phyloP scores from a whole-genome alignment of 164 flowering plant species.

The Stephania japonica region DNA sequence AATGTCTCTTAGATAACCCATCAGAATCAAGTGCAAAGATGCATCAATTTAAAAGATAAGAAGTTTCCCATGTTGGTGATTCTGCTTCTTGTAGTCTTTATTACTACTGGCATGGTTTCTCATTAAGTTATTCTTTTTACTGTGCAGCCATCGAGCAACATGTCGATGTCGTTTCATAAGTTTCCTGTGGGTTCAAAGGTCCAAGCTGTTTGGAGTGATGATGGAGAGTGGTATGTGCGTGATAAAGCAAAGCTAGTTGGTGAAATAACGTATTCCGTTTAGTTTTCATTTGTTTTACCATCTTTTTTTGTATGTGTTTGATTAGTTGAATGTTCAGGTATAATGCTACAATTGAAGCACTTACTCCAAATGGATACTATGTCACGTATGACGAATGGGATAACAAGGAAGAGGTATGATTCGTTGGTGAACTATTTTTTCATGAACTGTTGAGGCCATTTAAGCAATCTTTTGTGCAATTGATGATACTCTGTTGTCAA shows the following conservation, averaged over 20 bases:
- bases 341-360: slow-evolving; percentile 75
- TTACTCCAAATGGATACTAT: slow-evolving; percentile 72
- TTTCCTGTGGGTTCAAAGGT: slow-evolving; percentile 73
- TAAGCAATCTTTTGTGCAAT: not conserved
- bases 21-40: not conserved
- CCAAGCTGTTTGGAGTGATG: slow-evolving; percentile 98
- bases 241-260: not conserved
- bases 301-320: slow-evolving; percentile 36
- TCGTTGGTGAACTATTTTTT: slow-evolving; percentile 2
- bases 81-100: not conserved
- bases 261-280: not conserved
- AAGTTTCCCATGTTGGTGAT: not conserved
- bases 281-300: slow-evolving; percentile 27
- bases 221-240: slow-evolving; percentile 83
- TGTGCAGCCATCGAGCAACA: slow-evolving; percentile 30
- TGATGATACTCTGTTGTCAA: not conserved
- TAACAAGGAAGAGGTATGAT: slow-evolving; percentile 85
- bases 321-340: slow-evolving; percentile 82
- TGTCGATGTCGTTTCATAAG: slow-evolving; percentile 30
- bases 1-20: not conserved
- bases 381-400: slow-evolving; percentile 84
- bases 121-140: not conserved
- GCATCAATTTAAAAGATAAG: too few species aligned
- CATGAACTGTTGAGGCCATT: not conserved
- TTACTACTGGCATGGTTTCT: not conserved